Conservation (phyloP, 768 basidiomycete genomes). For the Boletus subparvulus region DNA sequence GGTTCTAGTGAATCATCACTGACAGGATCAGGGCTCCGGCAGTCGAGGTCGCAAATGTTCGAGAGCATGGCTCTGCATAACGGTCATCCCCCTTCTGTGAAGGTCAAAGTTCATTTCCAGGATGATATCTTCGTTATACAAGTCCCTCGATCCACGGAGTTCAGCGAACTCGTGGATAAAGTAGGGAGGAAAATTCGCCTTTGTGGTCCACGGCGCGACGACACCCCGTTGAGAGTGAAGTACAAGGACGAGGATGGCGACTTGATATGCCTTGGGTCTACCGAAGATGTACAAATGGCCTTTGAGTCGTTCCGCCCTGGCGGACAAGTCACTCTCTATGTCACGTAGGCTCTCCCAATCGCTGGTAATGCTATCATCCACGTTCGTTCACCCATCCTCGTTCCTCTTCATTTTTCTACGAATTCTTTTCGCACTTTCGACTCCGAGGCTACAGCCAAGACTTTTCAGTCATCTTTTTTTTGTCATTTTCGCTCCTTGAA, state of each 20-base stretch:
- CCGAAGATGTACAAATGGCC: conserved; percentile 93
- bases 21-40: conserved; percentile 53
- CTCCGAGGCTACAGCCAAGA: conserved; percentile 1
- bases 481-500: conserved; percentile 13
- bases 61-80: conserved; percentile 39
- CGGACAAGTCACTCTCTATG: conserved; percentile 80
- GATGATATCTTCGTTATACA: conserved; percentile 96
- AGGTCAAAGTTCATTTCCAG: conserved; percentile 93
- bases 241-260: conserved; percentile 94
- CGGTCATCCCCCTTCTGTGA: conserved; percentile 53
- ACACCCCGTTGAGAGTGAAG: conserved; percentile 80
- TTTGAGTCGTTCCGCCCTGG: conserved; percentile 81
- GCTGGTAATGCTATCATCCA: conserved; percentile 3
- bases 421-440: conserved; percentile 19
- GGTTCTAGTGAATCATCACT: conserved; percentile 87
- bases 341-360: conserved; percentile 49
- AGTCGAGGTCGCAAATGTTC: conserved; percentile 55
- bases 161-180: conserved; percentile 80
- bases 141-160: conserved; percentile 77
- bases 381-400: conserved; percentile 25
- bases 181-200: conserved; percentile 92
- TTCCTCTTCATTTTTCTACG: conserved; percentile 4
- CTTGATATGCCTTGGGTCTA: conserved; percentile 81
- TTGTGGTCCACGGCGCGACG: conserved; percentile 78
- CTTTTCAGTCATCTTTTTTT: conserved; percentile 4